A percentile compares a stretch with the other conserved stretches of the same genome.
Evolutionary conservation across 2,329 filamentous ascomycete species (phyloP).

Genomic region (Hypoxylon sp.): DNA sequence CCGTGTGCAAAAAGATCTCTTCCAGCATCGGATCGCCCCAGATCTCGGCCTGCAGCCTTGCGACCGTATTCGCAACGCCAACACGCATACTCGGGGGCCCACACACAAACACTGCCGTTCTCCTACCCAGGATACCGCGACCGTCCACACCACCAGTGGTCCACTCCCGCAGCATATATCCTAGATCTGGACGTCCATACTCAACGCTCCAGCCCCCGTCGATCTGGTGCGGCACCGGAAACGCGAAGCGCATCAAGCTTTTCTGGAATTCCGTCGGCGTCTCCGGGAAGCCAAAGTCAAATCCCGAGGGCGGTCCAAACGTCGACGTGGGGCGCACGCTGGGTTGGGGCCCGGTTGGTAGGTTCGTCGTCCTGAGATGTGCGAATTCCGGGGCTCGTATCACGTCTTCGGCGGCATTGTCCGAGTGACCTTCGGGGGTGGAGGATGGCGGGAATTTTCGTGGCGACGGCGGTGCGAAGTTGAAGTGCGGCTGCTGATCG

Average conservation of each 20-base stretch:
- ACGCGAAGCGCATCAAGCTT: slow-evolving; percentile 90
- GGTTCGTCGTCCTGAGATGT: slow-evolving; percentile 64
- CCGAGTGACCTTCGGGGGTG: slow-evolving; percentile 28
- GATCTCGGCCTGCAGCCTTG: slow-evolving; percentile 83
- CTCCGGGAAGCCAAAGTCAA: slow-evolving; percentile 84
- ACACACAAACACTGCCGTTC: slow-evolving; percentile 93
- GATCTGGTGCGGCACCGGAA: slow-evolving; percentile 75
- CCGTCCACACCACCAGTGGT: slow-evolving; percentile 77
- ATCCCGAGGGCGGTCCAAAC: slow-evolving; percentile 71
- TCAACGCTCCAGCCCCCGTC: slow-evolving; percentile 90
- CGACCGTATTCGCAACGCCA: slow-evolving; percentile 88
- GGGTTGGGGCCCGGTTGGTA: slow-evolving; percentile 48
- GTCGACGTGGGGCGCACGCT: slow-evolving; percentile 64
- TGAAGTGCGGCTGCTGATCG: slow-evolving; percentile 67
- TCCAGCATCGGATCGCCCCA: slow-evolving; percentile 83
- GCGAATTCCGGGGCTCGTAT: slow-evolving; percentile 66
- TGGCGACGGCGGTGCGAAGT: slow-evolving; percentile 66
- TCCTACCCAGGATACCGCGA: slow-evolving; percentile 77
- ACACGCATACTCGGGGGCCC: slow-evolving; percentile 89
- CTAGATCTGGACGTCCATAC: slow-evolving; percentile 89
- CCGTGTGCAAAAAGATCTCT: slow-evolving; percentile 93
- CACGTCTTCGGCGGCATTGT: slow-evolving; percentile 21
- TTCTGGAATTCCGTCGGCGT: slow-evolving; percentile 91
- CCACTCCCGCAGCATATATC: slow-evolving; percentile 87
- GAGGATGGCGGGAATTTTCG: slow-evolving; percentile 49